Evolutionary conservation across 306 rosid species (phyloP).

Genomic region (Trifolium repens): DNA sequence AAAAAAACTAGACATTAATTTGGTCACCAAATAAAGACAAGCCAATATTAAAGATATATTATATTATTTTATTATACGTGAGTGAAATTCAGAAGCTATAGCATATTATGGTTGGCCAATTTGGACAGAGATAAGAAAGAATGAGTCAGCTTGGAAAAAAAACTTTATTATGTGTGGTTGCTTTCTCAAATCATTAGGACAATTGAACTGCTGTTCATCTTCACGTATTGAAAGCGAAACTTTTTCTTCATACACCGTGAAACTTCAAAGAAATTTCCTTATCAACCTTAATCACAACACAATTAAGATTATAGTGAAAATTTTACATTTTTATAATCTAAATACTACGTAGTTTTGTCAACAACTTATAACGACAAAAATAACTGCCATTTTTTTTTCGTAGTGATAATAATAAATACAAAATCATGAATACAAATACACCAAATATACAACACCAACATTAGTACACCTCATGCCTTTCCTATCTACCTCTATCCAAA

Average conservation of each 20-base stretch:
- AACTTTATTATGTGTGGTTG: slow-evolving; percentile 37
- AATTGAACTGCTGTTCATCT: slow-evolving; percentile 24
- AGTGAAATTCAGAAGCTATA: slow-evolving; percentile 30
- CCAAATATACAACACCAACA: too few species aligned
- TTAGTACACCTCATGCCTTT: too few species aligned
- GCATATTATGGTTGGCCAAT: slow-evolving; percentile 27
- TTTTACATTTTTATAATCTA: too few species aligned
- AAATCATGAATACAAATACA: too few species aligned
- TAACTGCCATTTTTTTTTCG: too few species aligned
- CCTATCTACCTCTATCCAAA: too few species aligned
- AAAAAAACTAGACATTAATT: neutral
- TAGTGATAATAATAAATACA: too few species aligned
- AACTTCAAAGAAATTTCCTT: slow-evolving; percentile 36
- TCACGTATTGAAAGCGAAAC: slow-evolving; percentile 29
- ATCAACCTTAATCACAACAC: neutral
- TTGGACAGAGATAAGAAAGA: slow-evolving; percentile 35
- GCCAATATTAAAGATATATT: neutral
- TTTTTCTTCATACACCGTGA: slow-evolving; percentile 23
- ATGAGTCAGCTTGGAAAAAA: slow-evolving; percentile 38
- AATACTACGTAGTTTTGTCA: too few species aligned
- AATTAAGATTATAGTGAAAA: too few species aligned
- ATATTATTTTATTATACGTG: slow-evolving; percentile 29
- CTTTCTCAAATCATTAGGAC: slow-evolving; percentile 52
- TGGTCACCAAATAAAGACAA: slow-evolving; percentile 7
- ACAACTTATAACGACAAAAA: too few species aligned